Percentiles rank a stretch among this genome's conserved stretches.
These are phyloP conservation scores for Akebia trifoliata DNA, from an alignment of 164 flowering plant genomes.

Conservation along the genomic window DNA sequence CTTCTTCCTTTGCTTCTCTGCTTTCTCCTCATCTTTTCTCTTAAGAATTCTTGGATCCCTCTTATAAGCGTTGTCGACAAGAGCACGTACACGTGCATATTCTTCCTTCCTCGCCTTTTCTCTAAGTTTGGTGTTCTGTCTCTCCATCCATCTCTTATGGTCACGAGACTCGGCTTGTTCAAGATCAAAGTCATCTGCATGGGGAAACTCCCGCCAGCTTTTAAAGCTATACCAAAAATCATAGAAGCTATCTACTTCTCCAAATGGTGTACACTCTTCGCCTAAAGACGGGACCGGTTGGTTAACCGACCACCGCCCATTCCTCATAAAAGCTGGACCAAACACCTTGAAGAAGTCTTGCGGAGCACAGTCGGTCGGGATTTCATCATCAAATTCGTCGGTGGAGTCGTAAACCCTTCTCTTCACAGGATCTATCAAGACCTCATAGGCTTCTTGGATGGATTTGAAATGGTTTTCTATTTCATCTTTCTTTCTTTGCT, in stretches of 20 bases:
- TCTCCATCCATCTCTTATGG: conserved; percentile 96
- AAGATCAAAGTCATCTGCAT: conserved; percentile 83
- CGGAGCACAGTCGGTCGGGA: conserved; percentile 79
- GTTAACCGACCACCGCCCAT: conserved; percentile 83
- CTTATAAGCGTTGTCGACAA: conserved; percentile 87
- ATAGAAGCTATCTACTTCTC: conserved; percentile 75
- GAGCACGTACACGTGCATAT: conserved; percentile 60
- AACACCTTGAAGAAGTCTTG: conserved; percentile 87
- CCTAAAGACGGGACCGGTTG: conserved; percentile 72
- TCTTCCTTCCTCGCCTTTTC: conserved; percentile 95
- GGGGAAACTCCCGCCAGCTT: conserved; percentile 97
- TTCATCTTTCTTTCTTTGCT: conserved; percentile 83
- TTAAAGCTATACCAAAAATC: conserved; percentile 81
- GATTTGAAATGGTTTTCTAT: conserved; percentile 80
- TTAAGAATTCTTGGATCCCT: conserved; percentile 74
- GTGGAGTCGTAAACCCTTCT: conserved; percentile 92
- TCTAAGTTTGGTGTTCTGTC: conserved; percentile 83
- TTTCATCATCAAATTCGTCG: conserved; percentile 94
- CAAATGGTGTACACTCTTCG: conserved; percentile 51
- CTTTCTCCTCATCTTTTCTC: conserved; percentile 73
- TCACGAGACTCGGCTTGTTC: conserved; percentile 98
- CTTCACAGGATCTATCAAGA: conserved; percentile 73
- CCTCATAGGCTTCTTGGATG: conserved; percentile 87
- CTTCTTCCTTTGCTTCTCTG: conserved; percentile 75
- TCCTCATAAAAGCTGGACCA: conserved; percentile 90